Evolutionary conservation across 345 rosid genomes (phyloP).

Genomic region (Arabis hirsuta): DNA sequence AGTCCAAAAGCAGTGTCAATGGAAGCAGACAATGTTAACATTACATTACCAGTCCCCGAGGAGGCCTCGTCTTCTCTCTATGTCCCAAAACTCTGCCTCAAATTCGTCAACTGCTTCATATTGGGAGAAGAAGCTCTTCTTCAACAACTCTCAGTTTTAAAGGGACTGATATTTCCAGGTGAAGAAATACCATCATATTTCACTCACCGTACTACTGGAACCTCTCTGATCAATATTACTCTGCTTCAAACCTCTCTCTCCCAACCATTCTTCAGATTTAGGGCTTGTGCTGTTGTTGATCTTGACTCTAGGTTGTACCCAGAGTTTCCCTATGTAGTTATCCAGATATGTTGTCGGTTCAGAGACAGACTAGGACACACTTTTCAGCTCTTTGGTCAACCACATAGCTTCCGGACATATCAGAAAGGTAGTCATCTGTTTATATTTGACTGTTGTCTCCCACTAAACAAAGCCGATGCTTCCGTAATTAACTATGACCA

Average conservation of each 20-base stretch:
- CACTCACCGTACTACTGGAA: not conserved
- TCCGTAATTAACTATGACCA: not conserved
- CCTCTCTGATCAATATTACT: not conserved
- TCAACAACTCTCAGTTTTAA: not conserved
- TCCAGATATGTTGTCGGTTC: not conserved
- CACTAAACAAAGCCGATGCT: not conserved
- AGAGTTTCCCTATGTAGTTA: too few relatives aligned
- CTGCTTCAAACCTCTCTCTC: not conserved
- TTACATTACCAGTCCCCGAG: not conserved
- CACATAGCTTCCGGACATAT: not conserved
- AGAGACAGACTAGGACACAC: not conserved
- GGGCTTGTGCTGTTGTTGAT: not conserved
- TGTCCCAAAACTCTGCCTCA: not conserved
- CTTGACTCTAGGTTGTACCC: too few relatives aligned
- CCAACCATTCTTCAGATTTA: not conserved
- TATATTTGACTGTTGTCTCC: not conserved
- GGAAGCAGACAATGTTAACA: not conserved
- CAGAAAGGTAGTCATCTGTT: not conserved
- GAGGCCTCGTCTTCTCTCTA: not conserved
- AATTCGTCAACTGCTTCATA: not conserved
- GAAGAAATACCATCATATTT: not conserved
- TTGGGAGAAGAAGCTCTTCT: not conserved
- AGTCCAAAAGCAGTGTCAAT: not conserved
- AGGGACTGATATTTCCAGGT: not conserved
- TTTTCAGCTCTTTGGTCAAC: too few relatives aligned